Conservation (phyloP, 2,329 filamentous ascomycete species). For the Hymenoscyphus infarciens region DNA sequence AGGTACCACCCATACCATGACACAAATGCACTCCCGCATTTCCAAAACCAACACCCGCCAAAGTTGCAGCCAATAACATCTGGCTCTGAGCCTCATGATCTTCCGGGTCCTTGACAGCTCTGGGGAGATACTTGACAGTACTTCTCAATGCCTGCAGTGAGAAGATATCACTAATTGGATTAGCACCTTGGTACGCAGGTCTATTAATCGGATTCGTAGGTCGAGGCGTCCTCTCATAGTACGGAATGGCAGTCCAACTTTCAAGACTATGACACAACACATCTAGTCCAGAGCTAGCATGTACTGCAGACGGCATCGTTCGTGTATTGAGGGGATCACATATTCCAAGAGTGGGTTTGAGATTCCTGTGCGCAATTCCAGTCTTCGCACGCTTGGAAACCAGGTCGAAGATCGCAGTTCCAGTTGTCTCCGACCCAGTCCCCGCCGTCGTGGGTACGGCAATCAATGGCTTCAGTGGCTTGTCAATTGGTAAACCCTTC, state of each 20-base stretch:
- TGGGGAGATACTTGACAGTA: constrained; percentile 89
- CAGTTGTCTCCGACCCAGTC: constrained; percentile 90
- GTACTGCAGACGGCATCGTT: constrained; percentile 93
- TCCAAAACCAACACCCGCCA: constrained; percentile 94
- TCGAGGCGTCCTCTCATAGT: constrained; percentile 76
- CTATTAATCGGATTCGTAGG: constrained; percentile 86
- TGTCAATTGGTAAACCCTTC: constrained; percentile 72
- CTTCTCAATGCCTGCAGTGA: constrained; percentile 77
- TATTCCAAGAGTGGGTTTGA: constrained; percentile 93
- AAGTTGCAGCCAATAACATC: constrained; percentile 91
- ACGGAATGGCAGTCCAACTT: constrained; percentile 97
- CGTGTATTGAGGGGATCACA: constrained; percentile 82
- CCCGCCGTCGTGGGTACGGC: constrained; percentile 84
- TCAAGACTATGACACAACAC: constrained; percentile 94
- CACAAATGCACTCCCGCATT: constrained; percentile 93
- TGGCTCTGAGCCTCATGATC: constrained; percentile 90
- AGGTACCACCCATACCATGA: constrained; percentile 44
- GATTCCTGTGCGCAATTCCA: constrained; percentile 88
- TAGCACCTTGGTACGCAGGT: constrained; percentile 94
- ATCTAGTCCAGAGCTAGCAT: constrained; percentile 86
- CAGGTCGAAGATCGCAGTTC: constrained; percentile 96
- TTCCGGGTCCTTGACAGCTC: constrained; percentile 81
- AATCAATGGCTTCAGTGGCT: constrained; percentile 69
- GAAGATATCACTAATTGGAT: constrained; percentile 97
- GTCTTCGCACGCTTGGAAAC: constrained; percentile 89